These are phyloP conservation scores for Aspergillus ustus DNA, from an alignment of 2,329 filamentous ascomycete genomes.

Conservation along the genomic window DNA sequence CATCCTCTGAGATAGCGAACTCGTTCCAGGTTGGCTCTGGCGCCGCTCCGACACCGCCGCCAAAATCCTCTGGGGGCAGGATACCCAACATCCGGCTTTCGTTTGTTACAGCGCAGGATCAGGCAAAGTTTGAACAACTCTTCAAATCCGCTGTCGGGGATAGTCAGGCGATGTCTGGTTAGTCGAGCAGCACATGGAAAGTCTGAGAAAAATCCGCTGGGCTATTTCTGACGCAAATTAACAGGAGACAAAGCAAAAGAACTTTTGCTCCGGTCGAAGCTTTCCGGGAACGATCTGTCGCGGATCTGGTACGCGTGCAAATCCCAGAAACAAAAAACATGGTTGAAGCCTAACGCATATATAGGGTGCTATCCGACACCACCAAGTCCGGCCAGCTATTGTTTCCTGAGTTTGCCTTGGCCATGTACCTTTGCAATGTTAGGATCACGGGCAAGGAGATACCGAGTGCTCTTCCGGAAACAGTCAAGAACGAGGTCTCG, in stretches of 20 bases:
- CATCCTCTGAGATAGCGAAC: slow-evolving; percentile 66
- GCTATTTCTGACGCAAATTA: slow-evolving; percentile 21
- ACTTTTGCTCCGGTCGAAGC: slow-evolving; percentile 82
- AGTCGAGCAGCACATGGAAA: slow-evolving; percentile 13
- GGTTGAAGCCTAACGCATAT: slow-evolving; percentile 10
- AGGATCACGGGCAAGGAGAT: slow-evolving; percentile 85
- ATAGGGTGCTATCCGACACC: slow-evolving; percentile 87
- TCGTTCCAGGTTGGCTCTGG: slow-evolving; percentile 59
- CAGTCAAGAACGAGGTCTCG: slow-evolving; percentile 92
- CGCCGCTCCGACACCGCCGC: slow-evolving; percentile 64
- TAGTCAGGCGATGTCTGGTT: slow-evolving; percentile 79
- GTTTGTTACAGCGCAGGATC: slow-evolving; percentile 93
- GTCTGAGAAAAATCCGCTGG: neutral
- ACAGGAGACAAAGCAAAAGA: slow-evolving; percentile 83
- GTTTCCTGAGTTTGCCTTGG: slow-evolving; percentile 95
- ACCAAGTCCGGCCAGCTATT: slow-evolving; percentile 95
- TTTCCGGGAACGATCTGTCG: slow-evolving; percentile 84
- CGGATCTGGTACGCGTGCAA: slow-evolving; percentile 76
- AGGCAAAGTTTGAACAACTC: slow-evolving; percentile 94
- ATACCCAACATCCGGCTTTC: slow-evolving; percentile 94
- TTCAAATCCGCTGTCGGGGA: slow-evolving; percentile 95
- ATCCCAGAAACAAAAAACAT: neutral
- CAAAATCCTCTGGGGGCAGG: slow-evolving; percentile 64
- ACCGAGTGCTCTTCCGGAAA: slow-evolving; percentile 76
- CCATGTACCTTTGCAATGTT: slow-evolving; percentile 98